Base-by-base conservation (phyloP, 768 basidiomycete genomes). In the Phlebiopsis flavidoalba region DNA sequence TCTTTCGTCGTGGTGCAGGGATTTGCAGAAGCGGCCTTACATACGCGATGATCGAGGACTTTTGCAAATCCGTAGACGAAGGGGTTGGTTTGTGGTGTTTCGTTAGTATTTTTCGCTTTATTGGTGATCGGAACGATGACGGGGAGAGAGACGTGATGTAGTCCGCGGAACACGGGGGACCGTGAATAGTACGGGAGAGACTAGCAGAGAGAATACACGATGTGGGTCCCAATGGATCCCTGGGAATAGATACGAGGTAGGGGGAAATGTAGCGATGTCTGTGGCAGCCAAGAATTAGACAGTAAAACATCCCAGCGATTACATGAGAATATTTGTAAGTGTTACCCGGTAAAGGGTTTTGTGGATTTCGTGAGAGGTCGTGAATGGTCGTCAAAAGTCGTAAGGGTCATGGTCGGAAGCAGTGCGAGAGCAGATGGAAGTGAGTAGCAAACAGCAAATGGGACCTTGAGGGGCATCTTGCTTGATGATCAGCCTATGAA, bases 351-450 rank as follows among this genome's bases (percentile, higher is more conserved):
- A 43, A 43, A 43, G 40, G 40, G 40, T 12, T 3, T 43, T 8
- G 40, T 43, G 14, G 19, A n/a, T 53, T 31, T 53, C 64, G 50
- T 65, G 56, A 55, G 10, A 37, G 31, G 60, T 62, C 63, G 60
- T 64, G 54, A 56, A 14, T 35, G 60, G 46, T 53, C 48, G 60
- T 59, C 43, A 50, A 24, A 21, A 33, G 52, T 53, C 52, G 52
- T 55, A 55, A 43, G 21, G 36, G 36, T 55, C 54, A 21, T 55
- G 21, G 24, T 15, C 36, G 24, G 15, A n/a, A 55, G 54, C 54
- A 21, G n/a, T 55, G 54, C n/a, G 36, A 53, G 17, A 45, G 35
- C 14, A 58, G 26, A 49, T 49, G 43, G 14, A 58, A 26, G 57
- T n/a, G 40, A 43, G 24, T 17, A 58, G 46, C 12, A 37, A 45